Percentiles rank a stretch among this genome's conserved stretches.
These are phyloP conservation scores for Irpex lacteus DNA, from an alignment of 1,284 basidiomycete species.

Conservation along the genomic window DNA sequence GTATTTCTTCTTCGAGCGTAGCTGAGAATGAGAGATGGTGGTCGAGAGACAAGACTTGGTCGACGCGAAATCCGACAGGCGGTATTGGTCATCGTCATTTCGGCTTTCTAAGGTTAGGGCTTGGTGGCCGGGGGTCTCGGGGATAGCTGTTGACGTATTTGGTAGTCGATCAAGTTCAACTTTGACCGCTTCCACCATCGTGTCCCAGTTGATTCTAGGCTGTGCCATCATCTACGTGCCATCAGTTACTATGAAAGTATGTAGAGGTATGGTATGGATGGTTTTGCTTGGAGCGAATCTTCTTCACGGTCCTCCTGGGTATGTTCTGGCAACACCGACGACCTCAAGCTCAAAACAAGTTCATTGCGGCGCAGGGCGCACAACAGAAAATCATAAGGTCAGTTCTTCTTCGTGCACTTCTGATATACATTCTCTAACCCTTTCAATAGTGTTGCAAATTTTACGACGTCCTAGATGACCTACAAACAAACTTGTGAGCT, in stretches of 20 bases:
- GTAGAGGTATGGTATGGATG: background rate
- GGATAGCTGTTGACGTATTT: background rate
- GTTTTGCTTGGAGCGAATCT: background rate
- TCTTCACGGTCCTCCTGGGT: background rate
- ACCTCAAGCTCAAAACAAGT: background rate
- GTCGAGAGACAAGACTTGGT: background rate
- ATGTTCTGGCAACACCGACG: background rate
- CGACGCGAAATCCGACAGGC: background rate
- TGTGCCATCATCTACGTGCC: background rate
- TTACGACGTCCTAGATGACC: slow-evolving; percentile 24
- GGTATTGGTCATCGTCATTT: slow-evolving; percentile 2
- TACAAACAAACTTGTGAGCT: slow-evolving; percentile 20
- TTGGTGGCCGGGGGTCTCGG: background rate
- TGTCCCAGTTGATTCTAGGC: background rate
- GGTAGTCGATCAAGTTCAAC: background rate
- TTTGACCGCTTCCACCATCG: background rate
- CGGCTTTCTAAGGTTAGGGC: background rate
- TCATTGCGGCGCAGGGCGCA: background rate
- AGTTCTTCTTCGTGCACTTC: background rate
- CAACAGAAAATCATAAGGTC: background rate
- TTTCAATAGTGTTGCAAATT: slow-evolving; percentile 22
- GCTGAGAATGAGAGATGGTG: background rate
- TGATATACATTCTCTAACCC: background rate
- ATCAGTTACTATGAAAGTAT: background rate
- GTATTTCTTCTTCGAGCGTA: background rate